Base-by-base conservation (phyloP, 2,329 filamentous ascomycete species). In the Aspergillus felis region DNA sequence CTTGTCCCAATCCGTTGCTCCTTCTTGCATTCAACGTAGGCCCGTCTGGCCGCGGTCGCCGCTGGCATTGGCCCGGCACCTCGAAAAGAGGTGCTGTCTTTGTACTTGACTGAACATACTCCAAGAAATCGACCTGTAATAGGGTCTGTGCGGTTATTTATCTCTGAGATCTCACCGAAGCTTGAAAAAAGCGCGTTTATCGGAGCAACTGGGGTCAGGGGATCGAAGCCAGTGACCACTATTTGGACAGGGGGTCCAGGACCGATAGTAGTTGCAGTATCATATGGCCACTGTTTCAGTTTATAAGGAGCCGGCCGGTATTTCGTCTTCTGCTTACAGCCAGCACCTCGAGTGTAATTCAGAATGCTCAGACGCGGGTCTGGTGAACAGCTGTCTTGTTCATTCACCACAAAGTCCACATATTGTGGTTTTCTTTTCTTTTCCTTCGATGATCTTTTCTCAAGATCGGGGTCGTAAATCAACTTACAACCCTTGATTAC, bases 141-240 rank as follows among this genome's bases (percentile, higher is more conserved):
- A 8, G 94, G 94, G 74, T 99, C 92, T 68, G 95, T 93, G 72
- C 95, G 93, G 70, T 97, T 97, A 69, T 91, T 92, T 66, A 95
- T 89, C 69, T 92, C 89, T 48, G 89, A 88, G 61, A 99, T 92
- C 57, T 96, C 91, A 54, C 74, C 75, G 65, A 76, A 76, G 52
- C 73, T 75, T n/a, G 72, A 71, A 56, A 75, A 74, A 17, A 75
- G 64, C 4, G 72, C 71, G 48, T 59, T 74, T 55, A 75, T 75
- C 10, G 68, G 71, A 52, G 72, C 69, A 42, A 96, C 90, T 12
- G 91, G 85, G 44, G 90, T 88, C 62, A 97, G 79, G 6, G 93
- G 92, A 74, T 97, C 94, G 72, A 97, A 97, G n/a, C 92, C 91
- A n/a, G 87, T 92, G 22, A 97, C 91, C 3, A 97, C 88, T 51